phyloP scores from a whole-genome alignment of 495 filamentous ascomycete genomes.

The Hapsidospora chrysogenum region DNA sequence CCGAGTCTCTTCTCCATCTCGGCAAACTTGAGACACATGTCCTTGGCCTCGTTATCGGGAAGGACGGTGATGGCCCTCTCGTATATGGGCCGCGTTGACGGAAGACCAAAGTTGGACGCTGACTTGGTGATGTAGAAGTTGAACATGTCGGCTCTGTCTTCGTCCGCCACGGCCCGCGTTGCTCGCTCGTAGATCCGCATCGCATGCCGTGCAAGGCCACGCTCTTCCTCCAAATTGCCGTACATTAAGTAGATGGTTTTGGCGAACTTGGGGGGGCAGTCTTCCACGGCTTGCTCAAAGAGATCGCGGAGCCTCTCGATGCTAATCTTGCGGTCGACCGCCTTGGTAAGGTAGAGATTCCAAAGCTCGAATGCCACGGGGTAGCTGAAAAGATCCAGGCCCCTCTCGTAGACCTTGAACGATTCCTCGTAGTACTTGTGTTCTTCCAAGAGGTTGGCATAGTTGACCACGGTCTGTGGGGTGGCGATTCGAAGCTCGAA shows the following conservation, averaged over 20 bases:
- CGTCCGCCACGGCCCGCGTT: slow-evolving; percentile 87
- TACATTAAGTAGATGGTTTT: slow-evolving; percentile 97
- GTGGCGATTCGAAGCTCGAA: slow-evolving; percentile 98
- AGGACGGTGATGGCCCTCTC: slow-evolving; percentile 84
- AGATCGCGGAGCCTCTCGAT: slow-evolving; percentile 91
- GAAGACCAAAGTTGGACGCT: slow-evolving; percentile 91
- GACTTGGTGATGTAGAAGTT: slow-evolving; percentile 99
- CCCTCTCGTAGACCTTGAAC: slow-evolving; percentile 95
- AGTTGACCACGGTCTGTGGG: slow-evolving; percentile 96
- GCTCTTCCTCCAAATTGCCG: slow-evolving; percentile 90
- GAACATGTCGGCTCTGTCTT: slow-evolving; percentile 94
- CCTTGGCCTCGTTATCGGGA: slow-evolving; percentile 83
- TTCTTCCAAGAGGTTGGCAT: slow-evolving; percentile 90
- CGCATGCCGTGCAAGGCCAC: slow-evolving; percentile 87
- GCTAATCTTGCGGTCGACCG: slow-evolving; percentile 83
- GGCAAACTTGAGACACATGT: slow-evolving; percentile 98
- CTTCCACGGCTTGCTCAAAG: slow-evolving; percentile 94
- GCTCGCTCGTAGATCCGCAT: slow-evolving; percentile 99
- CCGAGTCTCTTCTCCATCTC: slow-evolving; percentile 96
- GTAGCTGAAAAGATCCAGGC: slow-evolving; percentile 91
- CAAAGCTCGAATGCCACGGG: slow-evolving; percentile 97
- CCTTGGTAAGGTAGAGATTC: slow-evolving; percentile 97
- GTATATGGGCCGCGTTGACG: slow-evolving; percentile 93
- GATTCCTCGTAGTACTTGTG: slow-evolving; percentile 93
- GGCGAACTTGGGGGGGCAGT: slow-evolving; percentile 87